phyloP scores from a whole-genome alignment of 179 eudicot genomes.

The Sideroxylon spinosum region DNA sequence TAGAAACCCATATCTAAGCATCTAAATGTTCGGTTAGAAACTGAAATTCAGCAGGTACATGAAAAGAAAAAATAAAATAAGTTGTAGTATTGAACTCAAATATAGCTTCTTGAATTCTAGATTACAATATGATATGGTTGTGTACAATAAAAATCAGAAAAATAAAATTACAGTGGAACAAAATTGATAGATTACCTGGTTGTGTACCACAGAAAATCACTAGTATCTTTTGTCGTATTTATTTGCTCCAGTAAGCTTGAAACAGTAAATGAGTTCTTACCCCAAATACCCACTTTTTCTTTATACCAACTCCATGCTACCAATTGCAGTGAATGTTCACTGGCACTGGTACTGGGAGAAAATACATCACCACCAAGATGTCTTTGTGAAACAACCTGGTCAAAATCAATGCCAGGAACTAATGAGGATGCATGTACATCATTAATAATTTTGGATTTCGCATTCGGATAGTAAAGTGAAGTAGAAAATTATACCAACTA shows the following conservation, averaged over 20 bases:
- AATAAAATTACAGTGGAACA: too few relatives aligned
- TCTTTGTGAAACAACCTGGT: conserved; percentile 37
- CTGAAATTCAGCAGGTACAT: neutral
- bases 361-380: conserved; percentile 17
- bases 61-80: neutral
- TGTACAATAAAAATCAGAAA: neutral
- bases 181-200: conserved; percentile 32
- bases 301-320: conserved; percentile 44
- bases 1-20: neutral
- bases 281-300: conserved; percentile 40
- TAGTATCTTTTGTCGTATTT: conserved; percentile 43
- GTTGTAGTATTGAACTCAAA: neutral
- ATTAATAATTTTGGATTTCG: neutral
- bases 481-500: too few relatives aligned
- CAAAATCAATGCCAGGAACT: neutral
- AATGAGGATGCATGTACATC: neutral
- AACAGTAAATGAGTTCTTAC: conserved; percentile 30
- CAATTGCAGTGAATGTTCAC: conserved; percentile 25
- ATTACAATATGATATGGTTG: neutral
- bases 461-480: neutral
- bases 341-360: conserved; percentile 13
- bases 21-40: neutral
- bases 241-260: conserved; percentile 42
- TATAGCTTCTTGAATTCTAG: neutral
- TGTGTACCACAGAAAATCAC: conserved; percentile 52